Evolutionary conservation across 352 stramenopile species (phyloP), one percentile per base, ranked within the genome.

Genomic region (Phytophthora rubi): DNA sequence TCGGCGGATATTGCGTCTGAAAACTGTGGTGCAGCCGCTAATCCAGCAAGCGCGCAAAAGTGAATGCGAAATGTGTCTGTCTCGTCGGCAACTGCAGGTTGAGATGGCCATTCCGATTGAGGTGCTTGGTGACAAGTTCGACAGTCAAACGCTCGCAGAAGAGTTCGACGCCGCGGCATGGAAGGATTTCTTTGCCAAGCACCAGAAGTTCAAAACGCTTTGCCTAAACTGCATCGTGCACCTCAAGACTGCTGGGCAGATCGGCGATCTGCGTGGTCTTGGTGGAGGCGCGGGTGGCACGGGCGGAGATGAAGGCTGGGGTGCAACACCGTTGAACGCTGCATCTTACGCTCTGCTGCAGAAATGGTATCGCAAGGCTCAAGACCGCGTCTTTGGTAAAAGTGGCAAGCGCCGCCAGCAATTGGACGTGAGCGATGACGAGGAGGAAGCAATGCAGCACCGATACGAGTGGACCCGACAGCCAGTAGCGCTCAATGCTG

Each of bases 11-110:
- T 76, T 97, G 35, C 79, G 86, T 8, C 76, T 99, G 6, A 94
- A 93, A 53, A 79, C 88, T 6, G 87, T 94, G 15, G 95, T 98
- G 5, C 89, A 98, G 70, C 90, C 94, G 9, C 58, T 98, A 10
- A 98, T 99, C 59, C 89, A 97, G 35, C 81, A 95, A 44, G 88
- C 91, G 35, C 86, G 91, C 59, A 98, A 98, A 62, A 95, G 82
- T 33, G 90, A 98, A 71, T 99, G 97, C 64, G 88, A 99, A 73
- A 91, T 97, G 77, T 99, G 97, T 76, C 81, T 99, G 3, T 98
- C 92, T 21, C 86, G 93, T 3, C 92, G 94, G 3, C 90, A 98
- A 54, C 75, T 99, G n/a, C 94, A 99, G 62, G 95, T 99, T 10
- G 91, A 98, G 70, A 81, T 98, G 30, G 81, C 93, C n/a, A 91